Evolutionary conservation across 2,329 filamentous ascomycete species (phyloP), one percentile per base, ranked within the genome.

Genomic region (Fusarium tjaetaba): DNA sequence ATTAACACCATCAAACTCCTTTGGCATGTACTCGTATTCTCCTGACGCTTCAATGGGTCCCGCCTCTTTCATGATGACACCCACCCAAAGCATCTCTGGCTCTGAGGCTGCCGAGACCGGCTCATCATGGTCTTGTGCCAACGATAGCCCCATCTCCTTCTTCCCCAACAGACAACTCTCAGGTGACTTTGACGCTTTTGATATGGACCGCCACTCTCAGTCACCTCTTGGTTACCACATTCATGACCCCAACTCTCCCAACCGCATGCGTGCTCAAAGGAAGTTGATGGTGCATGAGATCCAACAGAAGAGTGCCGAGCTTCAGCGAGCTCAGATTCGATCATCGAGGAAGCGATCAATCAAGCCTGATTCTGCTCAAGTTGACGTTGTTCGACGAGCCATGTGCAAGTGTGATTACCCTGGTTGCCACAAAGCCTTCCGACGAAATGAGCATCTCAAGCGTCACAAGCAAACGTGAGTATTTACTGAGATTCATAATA

Each of bases 371-470:
- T 68, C 76, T 24, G 68, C 73, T 2, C 74, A 75, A 9, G 78
- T 83, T 16, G 81, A 83, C n/a, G 80, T 83, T 18, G 81, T 83
- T 16, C 80, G 80, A n/a, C 73, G 81, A 51, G 81, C 80, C 73
- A 84, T 81, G 80, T 86, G 79, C 81, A 82, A 84, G 69, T 89
- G 87, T 71, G 80, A 84, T 22, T 83, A 85, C 38, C 82, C 82
- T 11, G 82, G 82, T 34, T 89, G 87, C 77, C 77, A 83, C 72
- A 86, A 85, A 73, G 84, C 83, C 0, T 88, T 87, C 68, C 85
- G 86, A 73, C 83, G 88, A 62, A 86, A 85, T 30, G 88, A 90
- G 78, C 88, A 90, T 70, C 79, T 89, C 24, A 89, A 89, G 80
- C 84, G 88, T 34, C 88, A 90, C 76, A 82, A 85, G 58, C 83